Evolutionary conservation across 2,329 filamentous ascomycete genomes (phyloP).

Genomic region (Truncatella angustata): DNA sequence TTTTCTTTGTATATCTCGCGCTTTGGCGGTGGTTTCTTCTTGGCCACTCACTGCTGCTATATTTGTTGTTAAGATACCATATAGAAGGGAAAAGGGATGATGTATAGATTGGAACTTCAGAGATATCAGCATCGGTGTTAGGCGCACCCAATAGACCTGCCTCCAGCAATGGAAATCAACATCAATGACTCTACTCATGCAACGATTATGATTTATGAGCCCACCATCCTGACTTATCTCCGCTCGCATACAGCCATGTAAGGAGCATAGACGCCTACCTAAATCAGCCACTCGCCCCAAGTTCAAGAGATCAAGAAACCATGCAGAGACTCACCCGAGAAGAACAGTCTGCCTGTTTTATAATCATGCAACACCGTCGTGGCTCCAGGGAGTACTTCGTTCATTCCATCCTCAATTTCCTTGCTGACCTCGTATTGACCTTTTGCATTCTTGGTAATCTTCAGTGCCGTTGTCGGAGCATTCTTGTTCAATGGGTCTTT

Average conservation of each 20-base stretch:
- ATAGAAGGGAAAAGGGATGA: too few relatives aligned
- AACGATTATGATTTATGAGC: too few relatives aligned
- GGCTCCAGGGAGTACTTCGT: slow-evolving; percentile 21
- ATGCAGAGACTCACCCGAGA: slow-evolving; percentile 16
- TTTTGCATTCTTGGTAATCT: slow-evolving; percentile 16
- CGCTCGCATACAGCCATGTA: slow-evolving; percentile 5
- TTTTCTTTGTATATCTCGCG: too few relatives aligned
- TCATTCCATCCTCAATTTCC: slow-evolving; percentile 24
- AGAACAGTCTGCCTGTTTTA: slow-evolving; percentile 25
- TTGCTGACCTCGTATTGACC: slow-evolving; percentile 21
- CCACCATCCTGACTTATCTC: slow-evolving; percentile 7
- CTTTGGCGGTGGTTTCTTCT: too few relatives aligned
- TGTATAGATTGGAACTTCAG: too few relatives aligned
- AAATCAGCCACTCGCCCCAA: background rate
- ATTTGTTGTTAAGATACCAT: too few relatives aligned
- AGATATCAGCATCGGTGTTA: slow-evolving; percentile 2
- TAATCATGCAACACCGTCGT: slow-evolving; percentile 26
- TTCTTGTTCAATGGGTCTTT: slow-evolving; percentile 18
- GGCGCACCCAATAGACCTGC: too few relatives aligned
- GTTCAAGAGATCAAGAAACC: background rate
- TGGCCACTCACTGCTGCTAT: too few relatives aligned
- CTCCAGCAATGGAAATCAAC: background rate
- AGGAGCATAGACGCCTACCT: background rate
- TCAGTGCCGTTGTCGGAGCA: slow-evolving; percentile 18
- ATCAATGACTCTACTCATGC: background rate